A percentile compares a stretch with the other conserved stretches of the same genome.
Evolutionary conservation across 805 yeast genomes (phyloP).

Genomic region (Kuraishia molischiana): DNA sequence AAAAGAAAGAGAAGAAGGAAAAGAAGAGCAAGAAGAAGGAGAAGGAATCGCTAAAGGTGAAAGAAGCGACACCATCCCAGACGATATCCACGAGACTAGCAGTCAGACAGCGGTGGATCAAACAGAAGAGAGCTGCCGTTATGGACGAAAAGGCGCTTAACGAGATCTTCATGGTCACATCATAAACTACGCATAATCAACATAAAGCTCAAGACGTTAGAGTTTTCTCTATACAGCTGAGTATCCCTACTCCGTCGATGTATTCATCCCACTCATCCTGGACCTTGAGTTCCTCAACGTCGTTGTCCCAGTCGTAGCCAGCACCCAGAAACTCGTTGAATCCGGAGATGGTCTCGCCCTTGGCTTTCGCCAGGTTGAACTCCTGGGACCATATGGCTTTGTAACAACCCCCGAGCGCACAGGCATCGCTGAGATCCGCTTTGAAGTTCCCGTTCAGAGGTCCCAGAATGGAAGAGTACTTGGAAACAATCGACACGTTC

Average conservation of each 20-base stretch:
- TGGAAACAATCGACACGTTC: slow-evolving; percentile 56
- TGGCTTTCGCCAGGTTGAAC: slow-evolving; percentile 18
- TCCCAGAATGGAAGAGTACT: slow-evolving; percentile 64
- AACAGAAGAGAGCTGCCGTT: slow-evolving; percentile 84
- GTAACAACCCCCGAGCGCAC: slow-evolving; percentile 88
- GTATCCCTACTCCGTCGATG: slow-evolving; percentile 40
- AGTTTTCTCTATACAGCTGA: slow-evolving; percentile 33
- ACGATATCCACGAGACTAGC: slow-evolving; percentile 49
- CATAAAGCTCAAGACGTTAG: too few species aligned
- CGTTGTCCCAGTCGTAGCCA: slow-evolving; percentile 39
- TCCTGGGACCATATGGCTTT: slow-evolving; percentile 67
- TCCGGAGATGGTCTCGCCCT: slow-evolving; percentile 9
- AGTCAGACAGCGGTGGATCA: slow-evolving; percentile 79
- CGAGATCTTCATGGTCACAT: slow-evolving; percentile 78
- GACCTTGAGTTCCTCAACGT: slow-evolving; percentile 30
- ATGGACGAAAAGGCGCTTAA: slow-evolving; percentile 82
- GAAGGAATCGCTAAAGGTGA: slow-evolving; percentile 27
- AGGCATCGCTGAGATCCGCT: slow-evolving; percentile 77
- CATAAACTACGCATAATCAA: too few species aligned
- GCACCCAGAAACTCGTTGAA: slow-evolving; percentile 37
- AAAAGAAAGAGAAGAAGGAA: slow-evolving; percentile 19
- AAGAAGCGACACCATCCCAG: slow-evolving; percentile 13
- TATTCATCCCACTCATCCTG: slow-evolving; percentile 37
- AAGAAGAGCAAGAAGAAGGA: slow-evolving; percentile 16
- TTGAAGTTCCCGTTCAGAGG: slow-evolving; percentile 55